Conservation (phyloP, 768 basidiomycete species). For the Mycena capillaripes region DNA sequence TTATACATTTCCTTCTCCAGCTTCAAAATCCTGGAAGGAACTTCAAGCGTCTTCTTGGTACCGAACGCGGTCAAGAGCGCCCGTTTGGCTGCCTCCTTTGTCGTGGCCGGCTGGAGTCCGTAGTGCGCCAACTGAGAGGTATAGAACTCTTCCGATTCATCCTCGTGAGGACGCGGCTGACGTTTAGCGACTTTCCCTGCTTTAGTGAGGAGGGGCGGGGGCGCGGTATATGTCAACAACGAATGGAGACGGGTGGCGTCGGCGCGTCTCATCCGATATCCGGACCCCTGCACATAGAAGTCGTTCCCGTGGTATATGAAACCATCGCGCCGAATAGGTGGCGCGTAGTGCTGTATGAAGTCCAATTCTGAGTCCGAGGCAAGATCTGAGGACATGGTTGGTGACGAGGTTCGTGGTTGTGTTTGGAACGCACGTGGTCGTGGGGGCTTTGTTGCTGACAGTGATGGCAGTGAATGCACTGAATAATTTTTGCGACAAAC, state of each 20-base stretch:
- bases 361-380: background rate
- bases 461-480: background rate
- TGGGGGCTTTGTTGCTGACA: no score
- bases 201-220: conserved; percentile 43
- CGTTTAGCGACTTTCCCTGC: conserved; percentile 44
- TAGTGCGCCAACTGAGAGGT: conserved; percentile 46
- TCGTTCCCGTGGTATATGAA: conserved; percentile 37
- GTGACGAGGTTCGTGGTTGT: background rate
- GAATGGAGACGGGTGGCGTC: conserved; percentile 37
- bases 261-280: conserved; percentile 34
- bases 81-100: conserved; percentile 43
- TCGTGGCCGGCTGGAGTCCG: conserved; percentile 44
- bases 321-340: conserved; percentile 36
- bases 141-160: conserved; percentile 43
- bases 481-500: no score
- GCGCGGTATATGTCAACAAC: conserved; percentile 43
- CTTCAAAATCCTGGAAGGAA: conserved; percentile 39
- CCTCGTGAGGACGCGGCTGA: conserved; percentile 42
- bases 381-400: conserved; percentile 1
- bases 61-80: conserved; percentile 42
- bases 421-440: conserved; percentile 15
- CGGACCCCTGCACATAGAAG: conserved; percentile 38
- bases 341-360: conserved; percentile 25
- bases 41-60: conserved; percentile 30
- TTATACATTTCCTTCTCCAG: conserved; percentile 40